phyloP scores from a whole-genome alignment of 148 eudicot species.

The Cornus kousa region DNA sequence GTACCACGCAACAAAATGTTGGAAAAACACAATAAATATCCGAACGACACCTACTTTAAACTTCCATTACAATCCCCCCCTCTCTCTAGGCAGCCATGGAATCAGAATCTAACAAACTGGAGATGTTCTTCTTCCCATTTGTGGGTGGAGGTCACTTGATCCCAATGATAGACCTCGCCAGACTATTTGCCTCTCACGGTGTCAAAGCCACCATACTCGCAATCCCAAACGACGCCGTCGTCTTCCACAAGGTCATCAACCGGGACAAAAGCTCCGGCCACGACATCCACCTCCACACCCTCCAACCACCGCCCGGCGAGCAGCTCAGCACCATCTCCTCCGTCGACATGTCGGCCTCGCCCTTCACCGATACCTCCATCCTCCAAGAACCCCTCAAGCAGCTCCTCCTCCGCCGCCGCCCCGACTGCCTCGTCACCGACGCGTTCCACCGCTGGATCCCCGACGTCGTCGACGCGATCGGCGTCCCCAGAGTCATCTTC shows the following conservation, averaged over 20 bases:
- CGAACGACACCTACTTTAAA: too few species aligned
- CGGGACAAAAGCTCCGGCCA: constrained; percentile 4
- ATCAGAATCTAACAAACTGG: not conserved
- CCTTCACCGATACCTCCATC: constrained; percentile 20
- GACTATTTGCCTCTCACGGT: too few species aligned
- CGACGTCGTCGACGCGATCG: not conserved
- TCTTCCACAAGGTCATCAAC: constrained; percentile 6
- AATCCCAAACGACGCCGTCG: constrained; percentile 4
- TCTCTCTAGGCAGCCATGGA: constrained; percentile 2
- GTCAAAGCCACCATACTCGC: too few species aligned
- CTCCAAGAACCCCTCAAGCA: constrained; percentile 3
- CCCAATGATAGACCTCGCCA: constrained; percentile 15
- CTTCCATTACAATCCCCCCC: not conserved
- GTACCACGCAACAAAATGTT: too few species aligned
- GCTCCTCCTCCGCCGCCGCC: constrained; percentile 7
- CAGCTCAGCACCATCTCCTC: not conserved
- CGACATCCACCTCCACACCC: constrained; percentile 16
- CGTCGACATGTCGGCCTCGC: constrained; percentile 5
- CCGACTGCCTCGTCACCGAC: constrained; percentile 17
- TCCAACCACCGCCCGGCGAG: not conserved
- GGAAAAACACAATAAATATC: too few species aligned
- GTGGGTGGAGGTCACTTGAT: constrained; percentile 19
- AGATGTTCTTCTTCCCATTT: constrained; percentile 5
- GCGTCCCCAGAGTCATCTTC: constrained; percentile 12
- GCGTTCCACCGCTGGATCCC: constrained; percentile 15